Evolutionary conservation across 768 basidiomycete genomes (phyloP), one percentile per base, ranked within the genome.

Genomic region (Termitomyces sp.): DNA sequence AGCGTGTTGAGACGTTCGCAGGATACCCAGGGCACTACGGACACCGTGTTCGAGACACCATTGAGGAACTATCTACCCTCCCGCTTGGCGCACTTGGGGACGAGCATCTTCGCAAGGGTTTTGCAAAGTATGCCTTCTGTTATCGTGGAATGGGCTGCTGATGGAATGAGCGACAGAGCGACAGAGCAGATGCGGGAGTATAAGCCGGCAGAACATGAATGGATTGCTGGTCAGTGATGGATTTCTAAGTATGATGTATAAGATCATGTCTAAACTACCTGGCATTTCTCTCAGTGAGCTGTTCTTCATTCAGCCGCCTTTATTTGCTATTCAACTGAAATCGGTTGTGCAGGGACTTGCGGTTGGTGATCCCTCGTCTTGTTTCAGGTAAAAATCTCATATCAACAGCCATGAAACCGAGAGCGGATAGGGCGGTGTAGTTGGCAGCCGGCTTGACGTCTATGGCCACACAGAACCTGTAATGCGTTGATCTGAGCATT

Each of bases 41-140:
- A 3, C 82, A 82, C 58, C 85, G 90, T 3, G 94, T 99, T 1
- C 76, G 85, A 30, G 94, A 98, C 64, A 93, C 93, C 2, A 88
- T 98, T 55, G 95, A 99, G 69, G 96, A 98, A 69, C 72, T 92
- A 4, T 98, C 98, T 57, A 87, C 94, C 34, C 75, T 95, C 42
- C 76, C 96, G 73, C 71, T 98, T 32, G 83, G 85, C 28, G 83
- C 85, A 0, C 70, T 97, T 2, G 81, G 87, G 3, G 86, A 90
- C 40, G 74, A 85, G 32, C 97, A 99, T 67, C 77, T 97, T 35
- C 75, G 74, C 1, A 82, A 82, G 28, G 97, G 93, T 0, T 99
- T 98, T 66, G 72, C 76, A 30, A 74, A 77, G 89, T 90, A 58
- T 64, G 84, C 73, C n/a, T 43, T 40, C 55, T 51, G 11, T 2